Base-by-base conservation (phyloP, 257 asterid species). In the Cruciata laevipes region DNA sequence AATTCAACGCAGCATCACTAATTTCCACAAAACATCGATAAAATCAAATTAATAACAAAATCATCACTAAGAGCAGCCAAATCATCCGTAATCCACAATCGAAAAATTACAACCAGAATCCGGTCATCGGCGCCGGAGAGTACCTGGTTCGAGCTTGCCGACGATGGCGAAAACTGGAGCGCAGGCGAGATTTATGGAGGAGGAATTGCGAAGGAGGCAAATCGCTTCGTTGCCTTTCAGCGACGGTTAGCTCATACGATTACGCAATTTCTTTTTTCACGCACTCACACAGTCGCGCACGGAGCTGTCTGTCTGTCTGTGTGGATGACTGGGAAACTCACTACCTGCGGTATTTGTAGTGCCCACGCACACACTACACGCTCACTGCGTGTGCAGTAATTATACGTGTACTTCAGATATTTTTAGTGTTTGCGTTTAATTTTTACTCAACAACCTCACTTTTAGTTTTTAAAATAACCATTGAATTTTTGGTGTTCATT, bases 241-340 rank as follows among this genome's bases (percentile, higher is more conserved):
- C 18, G 24, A 9, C 66, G 65, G 70, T 65, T 73, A 52, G 65
- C 69, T 73, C 76, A 58, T 27, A 7, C 70, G 9, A 35, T 2
- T 23, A 33, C 32, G 58, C 35, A 8, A 6, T n/a, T 31, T 31
- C 64, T 42, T 42, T 42, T 12, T 12, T 33, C 65, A 25, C 55
- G 12, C 51, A 55, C 14, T 31, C 30, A 56, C 33, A 24, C 59
- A 40, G 35, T 4, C 37, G 18, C 23, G 25, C 21, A 16, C 20
- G 25, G 66, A 61, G 66, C 47, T 62, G 66, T 47, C 55, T 47
- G 55, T 16, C n/a, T n/a, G n/a, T n/a, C n/a, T n/a, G 55, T 47
- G 55, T 47, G 23, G n/a, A n/a, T 61, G 65, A 62, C 66, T 62
- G 27, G 27, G 66, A 16, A 35, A 16, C 6, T 30, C 66, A 62